These are phyloP conservation scores for Thoreauomyces humboldtii DNA, from an alignment of 192 early-diverging fungal genomes.

Conservation along the genomic window DNA sequence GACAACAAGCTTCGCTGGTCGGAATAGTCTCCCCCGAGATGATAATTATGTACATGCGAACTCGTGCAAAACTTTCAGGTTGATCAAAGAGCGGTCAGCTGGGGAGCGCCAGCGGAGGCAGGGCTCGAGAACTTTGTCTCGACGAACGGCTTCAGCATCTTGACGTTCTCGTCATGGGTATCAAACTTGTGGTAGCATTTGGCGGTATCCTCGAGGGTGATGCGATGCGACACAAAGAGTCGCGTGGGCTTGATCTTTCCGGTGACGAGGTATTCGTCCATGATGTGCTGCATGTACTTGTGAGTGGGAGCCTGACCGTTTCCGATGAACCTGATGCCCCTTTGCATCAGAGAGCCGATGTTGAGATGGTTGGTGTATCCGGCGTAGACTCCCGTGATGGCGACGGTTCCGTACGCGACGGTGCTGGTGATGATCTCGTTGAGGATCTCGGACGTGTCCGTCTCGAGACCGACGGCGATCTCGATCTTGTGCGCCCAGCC, in stretches of 20 bases:
- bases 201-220: conserved; percentile 35
- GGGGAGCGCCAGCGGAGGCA: background rate
- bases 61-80: too few species aligned
- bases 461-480: conserved; percentile 46
- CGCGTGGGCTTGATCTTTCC: conserved; percentile 43
- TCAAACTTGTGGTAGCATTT: conserved; percentile 46
- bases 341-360: conserved; percentile 17
- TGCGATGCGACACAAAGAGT: conserved; percentile 41
- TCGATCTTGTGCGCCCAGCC: conserved; percentile 40
- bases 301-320: conserved; percentile 46
- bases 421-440: conserved; percentile 45
- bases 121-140: conserved; percentile 11
- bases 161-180: conserved; percentile 32
- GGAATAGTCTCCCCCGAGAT: too few species aligned
- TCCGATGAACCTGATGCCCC: conserved; percentile 6
- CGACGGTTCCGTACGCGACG: conserved; percentile 39
- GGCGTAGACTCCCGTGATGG: conserved; percentile 48
- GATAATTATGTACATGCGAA: too few species aligned
- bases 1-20: too few species aligned
- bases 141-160: conserved; percentile 45
- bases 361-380: conserved; percentile 21
- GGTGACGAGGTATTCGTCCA: conserved; percentile 24
- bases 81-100: background rate
- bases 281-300: conserved; percentile 41
- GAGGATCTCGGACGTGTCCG: conserved; percentile 43